Base-by-base conservation (phyloP, 2,329 filamentous ascomycete species). In the Stemphylium beticola region DNA sequence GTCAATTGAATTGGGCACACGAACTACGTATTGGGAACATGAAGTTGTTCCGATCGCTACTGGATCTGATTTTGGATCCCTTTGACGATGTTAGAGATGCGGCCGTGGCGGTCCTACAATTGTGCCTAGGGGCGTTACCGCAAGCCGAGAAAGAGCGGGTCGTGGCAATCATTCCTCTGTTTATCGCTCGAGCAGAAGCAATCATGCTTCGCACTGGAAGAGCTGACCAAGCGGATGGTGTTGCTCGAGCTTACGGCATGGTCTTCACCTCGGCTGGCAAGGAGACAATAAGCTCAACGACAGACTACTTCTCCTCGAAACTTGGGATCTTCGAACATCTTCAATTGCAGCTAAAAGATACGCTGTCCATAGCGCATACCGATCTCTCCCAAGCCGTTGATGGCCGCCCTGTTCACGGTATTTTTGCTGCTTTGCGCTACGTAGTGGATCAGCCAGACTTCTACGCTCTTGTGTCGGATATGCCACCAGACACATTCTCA, bases 191-290 rank as follows among this genome's bases (percentile, higher is more conserved):
- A 29, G 79, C 78, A 1, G 83, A 88, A 52, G 74, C 76, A 4
- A 78, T 85, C 31, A 87, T 91, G 53, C 81, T 86, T 18, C 80
- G 78, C 22, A 96, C 92, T 4, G 91, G 91, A 18, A 85, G 95
- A 57, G 93, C 92, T 11, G 93, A 98, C 70, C 91, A 96, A 72
- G 92, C 93, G 1, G 93, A 99, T 75, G 93, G 93, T 9, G 87
- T 95, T 42, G 93, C 93, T 31, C 87, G 91, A 48, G 81, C 88
- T 2, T 89, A 88, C 57, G 86, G 90, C 36, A 77, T 96, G 14
- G 74, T 92, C 1, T 92, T 92, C 4, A 91, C 87, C 51, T 61
- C 67, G 48, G 62, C 57, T 32, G 18, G 32, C 43, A n/a, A 62
- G 18, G 43, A 48, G 17, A 7, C 48, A 33, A 44, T 31, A n/a